Conservation (phyloP, 1,284 basidiomycete genomes). For the Inonotus obliquus region DNA sequence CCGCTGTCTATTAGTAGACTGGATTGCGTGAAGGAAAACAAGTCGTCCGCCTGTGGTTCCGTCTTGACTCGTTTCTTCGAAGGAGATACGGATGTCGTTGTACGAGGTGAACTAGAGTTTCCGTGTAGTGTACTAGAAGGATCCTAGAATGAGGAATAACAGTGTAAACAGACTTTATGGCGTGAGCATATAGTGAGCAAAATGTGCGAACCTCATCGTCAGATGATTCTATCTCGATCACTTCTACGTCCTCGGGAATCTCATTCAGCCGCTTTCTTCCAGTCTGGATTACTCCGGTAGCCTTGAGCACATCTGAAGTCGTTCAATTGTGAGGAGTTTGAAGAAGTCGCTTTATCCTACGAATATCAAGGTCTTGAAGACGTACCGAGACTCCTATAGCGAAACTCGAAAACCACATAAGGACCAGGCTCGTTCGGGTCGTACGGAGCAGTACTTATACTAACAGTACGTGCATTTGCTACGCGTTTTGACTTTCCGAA, state of each 20-base stretch:
- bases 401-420: slow-evolving; percentile 19
- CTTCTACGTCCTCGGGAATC: background rate
- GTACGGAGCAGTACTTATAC: slow-evolving; percentile 20
- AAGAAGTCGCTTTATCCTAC: too few species aligned
- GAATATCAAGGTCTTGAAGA: background rate
- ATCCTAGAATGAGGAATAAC: background rate
- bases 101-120: background rate
- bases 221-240: slow-evolving; percentile 11
- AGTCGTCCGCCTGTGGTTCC: background rate
- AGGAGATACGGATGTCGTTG: background rate
- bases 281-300: slow-evolving; percentile 12
- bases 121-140: background rate
- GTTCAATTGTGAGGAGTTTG: background rate
- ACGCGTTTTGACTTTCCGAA: slow-evolving; percentile 15
- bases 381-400: slow-evolving; percentile 17
- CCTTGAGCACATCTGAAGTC: slow-evolving; percentile 15
- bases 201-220: background rate
- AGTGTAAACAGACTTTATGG: too few species aligned
- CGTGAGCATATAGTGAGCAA: background rate
- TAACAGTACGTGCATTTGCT: slow-evolving; percentile 10
- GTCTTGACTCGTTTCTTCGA: slow-evolving; percentile 7
- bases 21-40: background rate
- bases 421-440: slow-evolving; percentile 18
- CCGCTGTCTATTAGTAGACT: background rate
- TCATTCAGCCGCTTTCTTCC: background rate